Evolutionary conservation across 345 rosid genomes (phyloP).

Genomic region (Turnera subulata): DNA sequence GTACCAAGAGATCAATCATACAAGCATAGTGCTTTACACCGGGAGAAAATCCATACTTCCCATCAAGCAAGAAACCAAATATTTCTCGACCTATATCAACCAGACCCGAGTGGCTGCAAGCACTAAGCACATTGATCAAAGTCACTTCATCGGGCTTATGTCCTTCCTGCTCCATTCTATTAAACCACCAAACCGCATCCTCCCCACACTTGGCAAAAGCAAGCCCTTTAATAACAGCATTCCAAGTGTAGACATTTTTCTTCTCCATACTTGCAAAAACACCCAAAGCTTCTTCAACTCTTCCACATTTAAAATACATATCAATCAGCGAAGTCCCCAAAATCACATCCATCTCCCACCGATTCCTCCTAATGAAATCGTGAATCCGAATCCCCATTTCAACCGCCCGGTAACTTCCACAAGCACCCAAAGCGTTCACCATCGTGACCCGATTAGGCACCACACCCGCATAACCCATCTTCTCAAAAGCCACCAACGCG

Average conservation of each 20-base stretch:
- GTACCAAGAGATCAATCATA: slow-evolving; percentile 42
- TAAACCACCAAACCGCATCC: slow-evolving; percentile 44
- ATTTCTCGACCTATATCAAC: slow-evolving; percentile 34
- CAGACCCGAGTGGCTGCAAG: slow-evolving; percentile 55
- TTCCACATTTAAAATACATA: slow-evolving; percentile 50
- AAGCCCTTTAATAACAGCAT: slow-evolving; percentile 45
- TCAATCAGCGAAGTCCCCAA: slow-evolving; percentile 52
- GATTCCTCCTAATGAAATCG: slow-evolving; percentile 34
- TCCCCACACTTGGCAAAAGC: slow-evolving; percentile 42
- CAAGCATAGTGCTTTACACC: slow-evolving; percentile 46
- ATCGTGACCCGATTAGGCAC: slow-evolving; percentile 53
- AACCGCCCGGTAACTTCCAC: slow-evolving; percentile 36
- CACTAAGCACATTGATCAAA: slow-evolving; percentile 39
- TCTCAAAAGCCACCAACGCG: slow-evolving; percentile 50
- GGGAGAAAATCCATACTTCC: slow-evolving; percentile 42
- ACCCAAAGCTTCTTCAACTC: slow-evolving; percentile 37
- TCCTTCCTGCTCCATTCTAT: slow-evolving; percentile 43
- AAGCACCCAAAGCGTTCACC: slow-evolving; percentile 53
- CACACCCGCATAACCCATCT: slow-evolving; percentile 39
- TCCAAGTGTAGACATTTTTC: slow-evolving; percentile 47
- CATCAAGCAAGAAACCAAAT: slow-evolving; percentile 36
- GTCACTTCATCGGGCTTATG: slow-evolving; percentile 40
- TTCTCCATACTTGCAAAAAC: slow-evolving; percentile 43
- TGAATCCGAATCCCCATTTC: slow-evolving; percentile 61
- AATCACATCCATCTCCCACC: slow-evolving; percentile 55